Base-by-base conservation (phyloP, 2,329 filamentous ascomycete genomes). In the Ophiognomonia clavigignenti-juglandacearum region DNA sequence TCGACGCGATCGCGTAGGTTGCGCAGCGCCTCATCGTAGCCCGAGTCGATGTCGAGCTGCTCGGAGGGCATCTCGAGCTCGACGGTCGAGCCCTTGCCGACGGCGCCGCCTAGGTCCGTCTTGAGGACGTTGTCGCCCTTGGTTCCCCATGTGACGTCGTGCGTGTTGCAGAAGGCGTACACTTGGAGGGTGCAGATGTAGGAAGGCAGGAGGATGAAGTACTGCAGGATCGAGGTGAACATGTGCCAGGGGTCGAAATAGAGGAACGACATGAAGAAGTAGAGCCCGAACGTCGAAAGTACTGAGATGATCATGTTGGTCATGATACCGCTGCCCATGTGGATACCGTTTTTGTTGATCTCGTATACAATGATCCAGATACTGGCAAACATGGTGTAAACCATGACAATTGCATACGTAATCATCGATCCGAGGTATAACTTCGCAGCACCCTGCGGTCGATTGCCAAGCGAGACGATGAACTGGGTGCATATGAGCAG, bases 171-270 rank as follows among this genome's bases (percentile, higher is more conserved):
- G 68, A 98, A 98, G 36, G 93, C 93, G 69, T 98, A 98, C 18
- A 97, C 90, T 67, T 98, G 93, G 3, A 98, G 77, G 0, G 89
- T 97, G 72, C 93, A 97, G 67, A 98, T 95, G 72, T 97, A 98
- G 32, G 78, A 85, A 0, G 93, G 93, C 29, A 98, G 75, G 22
- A 98, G 82, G 39, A 91, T 78, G 64, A 98, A 96, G 73, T 98
- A 98, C 64, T 96, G 91, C 1, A 77, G 80, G 0, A 88, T 83
- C 0, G 85, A 92, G 11, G 93, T 98, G 70, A 98, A 86, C 87
- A 98, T 93, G 73, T 98, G 93, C 93, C 93, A 98, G 0, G 93
- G 93, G 58, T 98, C 95, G 39, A 98, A 80, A 68, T 98, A 98
- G 51, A 98, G 70, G 70, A 98, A 89, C 20, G 86, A 93, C 84